Evolutionary conservation across 192 early-diverging fungal species (phyloP), one percentile per base, ranked within the genome.

Genomic region (Rhizophagus sp.): DNA sequence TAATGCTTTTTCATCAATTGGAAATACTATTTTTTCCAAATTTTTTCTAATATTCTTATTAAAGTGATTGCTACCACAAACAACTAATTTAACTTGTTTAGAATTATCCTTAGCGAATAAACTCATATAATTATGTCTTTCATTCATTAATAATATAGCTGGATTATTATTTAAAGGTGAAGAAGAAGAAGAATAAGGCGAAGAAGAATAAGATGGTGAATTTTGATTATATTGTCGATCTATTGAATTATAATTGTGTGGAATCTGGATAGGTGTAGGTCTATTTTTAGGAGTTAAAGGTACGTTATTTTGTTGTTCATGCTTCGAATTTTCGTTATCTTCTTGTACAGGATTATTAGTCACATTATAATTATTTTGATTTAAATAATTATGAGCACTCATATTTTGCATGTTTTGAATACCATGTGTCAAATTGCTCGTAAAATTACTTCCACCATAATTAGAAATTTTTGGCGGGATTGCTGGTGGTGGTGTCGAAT

Each of bases 61-160:
- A 27, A 67, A 33, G 10, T 25, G 3, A 30, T 27, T 1, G 19
- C 27, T 27, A 34, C 65, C 65, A 67, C 65, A 67, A 34, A 33
- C 65, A 33, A 67, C 6, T 33, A 67, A 27, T 34, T 33, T 67
- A 17, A 67, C 25, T 33, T 67, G 65, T 30, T 30, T 27, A 7
- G 33, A 67, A 34, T 19, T 67, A 67, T 67, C 65, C 1, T 4
- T 67, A 33, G 65, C 65, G 6, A 67, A 67, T 17, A 15, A n/a
- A 12, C 10, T 67, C 65, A 67, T 67, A 34, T 27, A 67, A 17
- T 67, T 33, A 67, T 67, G 65, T 30, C 27, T 67, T 67, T 67
- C 65, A 67, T 67, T 67, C 25, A 67, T 27, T 33, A 67, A 17
- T 27, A 34, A 12, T 33, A 17, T 12, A 2, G 27, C 1, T 30